Percentiles rank a stretch among this genome's conserved stretches.
These are phyloP conservation scores for Schizochytrium sp. DNA, from an alignment of 108 stramenopile species.

Conservation along the genomic window DNA sequence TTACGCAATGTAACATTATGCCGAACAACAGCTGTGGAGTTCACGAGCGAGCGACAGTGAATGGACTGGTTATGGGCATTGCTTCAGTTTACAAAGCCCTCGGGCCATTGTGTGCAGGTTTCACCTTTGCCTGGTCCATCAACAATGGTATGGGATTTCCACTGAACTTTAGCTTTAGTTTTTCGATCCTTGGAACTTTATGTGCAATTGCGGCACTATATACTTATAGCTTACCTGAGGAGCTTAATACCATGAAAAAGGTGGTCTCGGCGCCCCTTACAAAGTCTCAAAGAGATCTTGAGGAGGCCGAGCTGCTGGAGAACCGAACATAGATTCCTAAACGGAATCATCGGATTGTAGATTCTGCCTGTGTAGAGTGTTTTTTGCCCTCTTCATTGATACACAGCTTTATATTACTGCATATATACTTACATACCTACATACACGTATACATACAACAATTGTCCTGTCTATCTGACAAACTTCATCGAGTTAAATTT, in stretches of 20 bases:
- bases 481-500: too few species aligned
- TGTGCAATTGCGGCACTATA: slow-evolving; percentile 6
- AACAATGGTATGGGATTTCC: slow-evolving; percentile 40
- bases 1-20: slow-evolving; percentile 36
- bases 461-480: too few species aligned
- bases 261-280: too few species aligned
- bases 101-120: slow-evolving; percentile 44
- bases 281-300: too few species aligned
- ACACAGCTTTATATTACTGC: too few species aligned
- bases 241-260: neutral
- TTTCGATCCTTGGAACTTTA: neutral
- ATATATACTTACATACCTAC: too few species aligned
- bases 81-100: slow-evolving; percentile 29
- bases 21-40: slow-evolving; percentile 41
- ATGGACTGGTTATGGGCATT: slow-evolving; percentile 47
- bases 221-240: neutral
- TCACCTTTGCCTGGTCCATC: slow-evolving; percentile 51
- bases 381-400: too few species aligned
- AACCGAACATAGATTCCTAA: too few species aligned
- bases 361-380: too few species aligned
- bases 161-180: slow-evolving; percentile 38
- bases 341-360: too few species aligned
- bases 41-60: slow-evolving; percentile 35
- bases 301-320: too few species aligned
- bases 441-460: too few species aligned